phyloP scores from a whole-genome alignment of 192 early-diverging fungal genomes.

The Coemansia sp. region DNA sequence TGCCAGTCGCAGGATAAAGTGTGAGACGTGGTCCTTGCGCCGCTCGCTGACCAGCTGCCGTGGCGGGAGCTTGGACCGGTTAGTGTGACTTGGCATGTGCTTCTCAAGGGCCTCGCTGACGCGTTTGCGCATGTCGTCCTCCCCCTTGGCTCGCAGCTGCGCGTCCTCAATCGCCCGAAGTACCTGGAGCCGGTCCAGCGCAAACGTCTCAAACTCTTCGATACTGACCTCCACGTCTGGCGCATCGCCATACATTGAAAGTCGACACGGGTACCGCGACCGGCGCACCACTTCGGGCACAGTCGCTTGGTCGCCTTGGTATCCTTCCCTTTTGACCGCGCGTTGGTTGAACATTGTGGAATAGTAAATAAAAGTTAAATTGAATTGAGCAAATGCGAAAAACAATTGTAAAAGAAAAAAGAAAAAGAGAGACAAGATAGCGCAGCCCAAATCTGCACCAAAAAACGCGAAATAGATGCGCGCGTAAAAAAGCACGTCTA shows the following conservation, averaged over 20 bases:
- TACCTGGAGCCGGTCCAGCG: slow-evolving; percentile 64
- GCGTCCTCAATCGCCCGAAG: slow-evolving; percentile 84
- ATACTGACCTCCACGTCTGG: slow-evolving; percentile 55
- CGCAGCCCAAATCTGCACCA: background rate
- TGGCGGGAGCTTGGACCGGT: slow-evolving; percentile 42
- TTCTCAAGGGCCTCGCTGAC: slow-evolving; percentile 57
- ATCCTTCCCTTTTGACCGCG: slow-evolving; percentile 21
- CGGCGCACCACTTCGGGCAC: slow-evolving; percentile 52
- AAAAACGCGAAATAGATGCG: background rate
- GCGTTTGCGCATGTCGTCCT: slow-evolving; percentile 61
- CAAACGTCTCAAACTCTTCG: slow-evolving; percentile 58
- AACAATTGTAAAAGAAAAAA: background rate
- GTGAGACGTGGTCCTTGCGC: slow-evolving; percentile 80
- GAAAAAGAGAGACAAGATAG: background rate
- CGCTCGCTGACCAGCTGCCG: slow-evolving; percentile 63
- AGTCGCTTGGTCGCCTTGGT: slow-evolving; percentile 13
- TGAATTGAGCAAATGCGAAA: background rate
- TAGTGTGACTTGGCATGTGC: slow-evolving; percentile 68
- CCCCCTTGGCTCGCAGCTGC: slow-evolving; percentile 67
- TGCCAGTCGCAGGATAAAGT: slow-evolving; percentile 81
- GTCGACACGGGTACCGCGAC: slow-evolving; percentile 50
- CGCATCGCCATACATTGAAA: slow-evolving; percentile 39
- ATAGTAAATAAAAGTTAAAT: background rate
- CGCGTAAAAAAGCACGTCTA: background rate
- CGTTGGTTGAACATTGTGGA: slow-evolving; percentile 49